These are phyloP conservation scores for Backusella circina DNA, from an alignment of 192 early-diverging fungal species.

Conservation along the genomic window DNA sequence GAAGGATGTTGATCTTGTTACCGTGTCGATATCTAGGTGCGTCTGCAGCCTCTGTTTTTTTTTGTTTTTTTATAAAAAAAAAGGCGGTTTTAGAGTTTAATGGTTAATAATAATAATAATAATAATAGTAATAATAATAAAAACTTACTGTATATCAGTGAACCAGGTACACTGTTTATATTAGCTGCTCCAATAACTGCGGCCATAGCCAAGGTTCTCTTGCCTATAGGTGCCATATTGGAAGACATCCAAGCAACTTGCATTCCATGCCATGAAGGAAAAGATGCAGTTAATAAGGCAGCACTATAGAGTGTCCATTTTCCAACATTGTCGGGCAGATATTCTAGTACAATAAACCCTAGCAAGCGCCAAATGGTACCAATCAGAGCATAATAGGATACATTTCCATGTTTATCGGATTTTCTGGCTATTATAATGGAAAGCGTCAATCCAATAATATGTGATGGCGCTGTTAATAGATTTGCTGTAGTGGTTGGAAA, in stretches of 20 bases:
- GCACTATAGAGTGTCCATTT: constrained; percentile 17
- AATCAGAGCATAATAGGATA: constrained; percentile 10
- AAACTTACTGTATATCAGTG: constrained; percentile 21
- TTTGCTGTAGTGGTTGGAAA: constrained; percentile 15
- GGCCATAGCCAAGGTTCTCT: constrained; percentile 13
- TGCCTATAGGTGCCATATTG: constrained; percentile 17
- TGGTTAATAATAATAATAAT: background rate
- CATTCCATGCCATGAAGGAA: constrained; percentile 26
- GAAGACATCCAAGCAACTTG: constrained; percentile 24
- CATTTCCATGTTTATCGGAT: constrained; percentile 12
- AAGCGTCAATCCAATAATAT: constrained; percentile 3
- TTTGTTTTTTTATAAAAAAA: background rate
- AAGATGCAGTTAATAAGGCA: constrained; percentile 15
- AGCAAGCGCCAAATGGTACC: constrained; percentile 12
- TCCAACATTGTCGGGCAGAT: constrained; percentile 28
- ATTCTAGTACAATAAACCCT: constrained; percentile 21
- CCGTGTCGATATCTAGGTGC: constrained; percentile 13
- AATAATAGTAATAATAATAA: background rate
- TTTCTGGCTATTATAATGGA: constrained; percentile 10
- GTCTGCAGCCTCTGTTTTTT: constrained; percentile 14
- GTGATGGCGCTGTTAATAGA: constrained; percentile 12
- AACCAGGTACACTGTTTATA: constrained; percentile 16
- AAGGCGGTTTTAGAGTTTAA: too few species aligned
- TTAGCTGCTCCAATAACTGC: constrained; percentile 23
- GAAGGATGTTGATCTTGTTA: constrained; percentile 3